These are phyloP conservation scores for Cylindricascospora bacillispora DNA, from an alignment of 1,139 yeast genomes.

Conservation along the genomic window DNA sequence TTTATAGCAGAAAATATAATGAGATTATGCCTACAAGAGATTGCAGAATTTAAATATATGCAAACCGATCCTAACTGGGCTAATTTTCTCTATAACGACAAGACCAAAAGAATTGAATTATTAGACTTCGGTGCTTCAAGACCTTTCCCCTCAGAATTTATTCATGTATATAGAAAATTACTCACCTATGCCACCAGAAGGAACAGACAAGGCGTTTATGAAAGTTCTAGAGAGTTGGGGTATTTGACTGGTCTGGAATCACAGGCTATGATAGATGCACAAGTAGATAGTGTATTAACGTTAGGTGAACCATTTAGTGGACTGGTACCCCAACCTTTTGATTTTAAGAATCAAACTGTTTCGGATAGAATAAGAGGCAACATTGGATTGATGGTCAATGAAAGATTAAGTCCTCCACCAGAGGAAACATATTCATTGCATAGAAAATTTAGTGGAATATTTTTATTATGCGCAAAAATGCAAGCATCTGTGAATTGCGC, in stretches of 20 bases:
- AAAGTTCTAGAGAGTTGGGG: slow-evolving; percentile 63
- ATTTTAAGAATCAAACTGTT: slow-evolving; percentile 75
- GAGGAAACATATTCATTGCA: slow-evolving; percentile 95
- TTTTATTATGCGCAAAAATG: slow-evolving; percentile 75
- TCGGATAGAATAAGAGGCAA: slow-evolving; percentile 84
- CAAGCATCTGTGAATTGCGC: slow-evolving; percentile 77
- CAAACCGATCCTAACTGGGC: slow-evolving; percentile 99
- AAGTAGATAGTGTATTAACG: slow-evolving; percentile 79
- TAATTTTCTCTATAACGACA: slow-evolving; percentile 69
- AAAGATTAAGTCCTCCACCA: slow-evolving; percentile 93
- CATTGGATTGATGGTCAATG: slow-evolving; percentile 78
- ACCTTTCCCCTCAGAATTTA: slow-evolving; percentile 56
- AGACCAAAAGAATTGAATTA: slow-evolving; percentile 58
- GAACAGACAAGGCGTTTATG: slow-evolving; percentile 54
- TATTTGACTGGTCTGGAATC: slow-evolving; percentile 88
- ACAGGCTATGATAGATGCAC: slow-evolving; percentile 79
- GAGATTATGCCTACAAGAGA: slow-evolving; percentile 77
- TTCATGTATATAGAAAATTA: slow-evolving; percentile 53
- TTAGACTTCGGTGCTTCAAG: slow-evolving; percentile 95
- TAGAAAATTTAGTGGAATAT: slow-evolving; percentile 90
- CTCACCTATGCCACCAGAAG: slow-evolving; percentile 64
- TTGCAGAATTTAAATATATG: slow-evolving; percentile 79
- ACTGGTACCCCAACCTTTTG: slow-evolving; percentile 39
- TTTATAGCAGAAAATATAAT: slow-evolving; percentile 79
- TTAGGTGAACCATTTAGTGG: slow-evolving; percentile 87